phyloP scores from a whole-genome alignment of 2,329 filamentous ascomycete genomes.

The Mycocentrospora acerina region DNA sequence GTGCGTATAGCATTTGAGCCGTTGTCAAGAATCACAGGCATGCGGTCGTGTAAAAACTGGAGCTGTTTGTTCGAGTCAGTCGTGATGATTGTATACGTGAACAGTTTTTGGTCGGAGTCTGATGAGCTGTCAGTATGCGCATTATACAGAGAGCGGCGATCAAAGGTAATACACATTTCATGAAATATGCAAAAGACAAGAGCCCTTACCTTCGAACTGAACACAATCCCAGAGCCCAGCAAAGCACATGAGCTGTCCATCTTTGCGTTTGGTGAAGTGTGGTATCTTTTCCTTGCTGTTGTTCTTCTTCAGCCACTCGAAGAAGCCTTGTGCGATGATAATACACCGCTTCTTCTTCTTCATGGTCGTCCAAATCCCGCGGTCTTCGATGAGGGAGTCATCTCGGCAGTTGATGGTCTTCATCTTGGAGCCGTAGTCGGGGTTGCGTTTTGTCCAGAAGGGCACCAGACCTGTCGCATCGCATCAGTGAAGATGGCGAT shows the following conservation, averaged over 20 bases:
- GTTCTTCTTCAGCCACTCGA: slow-evolving; percentile 88
- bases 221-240: slow-evolving; percentile 92
- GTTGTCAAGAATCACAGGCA: slow-evolving; percentile 89
- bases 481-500: slow-evolving; percentile 13
- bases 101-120: slow-evolving; percentile 68
- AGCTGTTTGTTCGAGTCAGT: slow-evolving; percentile 82
- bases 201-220: slow-evolving; percentile 66
- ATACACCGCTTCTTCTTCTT: slow-evolving; percentile 87
- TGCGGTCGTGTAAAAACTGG: slow-evolving; percentile 86
- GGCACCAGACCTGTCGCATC: slow-evolving; percentile 66
- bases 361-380: slow-evolving; percentile 90
- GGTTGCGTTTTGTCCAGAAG: slow-evolving; percentile 86
- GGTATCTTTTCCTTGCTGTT: slow-evolving; percentile 78
- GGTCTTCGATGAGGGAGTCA: slow-evolving; percentile 73
- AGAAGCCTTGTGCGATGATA: slow-evolving; percentile 88
- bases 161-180: not conserved
- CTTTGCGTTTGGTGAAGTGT: slow-evolving; percentile 78
- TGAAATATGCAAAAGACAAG: slow-evolving; percentile 2
- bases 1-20: slow-evolving; percentile 67
- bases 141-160: slow-evolving; percentile 13
- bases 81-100: slow-evolving; percentile 93
- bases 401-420: slow-evolving; percentile 95
- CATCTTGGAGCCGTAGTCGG: slow-evolving; percentile 74
- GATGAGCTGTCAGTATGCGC: slow-evolving; percentile 25
- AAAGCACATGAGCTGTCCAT: slow-evolving; percentile 82